These are phyloP conservation scores for Ophiostoma piceae DNA, from an alignment of 2,329 filamentous ascomycete species.

Conservation along the genomic window DNA sequence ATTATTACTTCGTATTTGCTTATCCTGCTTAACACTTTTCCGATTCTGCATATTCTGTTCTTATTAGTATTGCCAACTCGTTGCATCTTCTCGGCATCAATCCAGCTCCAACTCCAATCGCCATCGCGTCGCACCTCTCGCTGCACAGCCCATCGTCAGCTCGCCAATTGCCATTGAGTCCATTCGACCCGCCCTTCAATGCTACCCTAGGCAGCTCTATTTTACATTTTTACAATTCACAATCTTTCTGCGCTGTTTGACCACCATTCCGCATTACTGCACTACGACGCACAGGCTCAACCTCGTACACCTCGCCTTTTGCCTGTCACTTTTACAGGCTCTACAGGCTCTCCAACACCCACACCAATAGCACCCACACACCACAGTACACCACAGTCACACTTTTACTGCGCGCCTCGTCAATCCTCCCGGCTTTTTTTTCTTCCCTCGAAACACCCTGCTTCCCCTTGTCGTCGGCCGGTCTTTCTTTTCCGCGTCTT, in stretches of 20 bases:
- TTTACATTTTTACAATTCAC: background rate
- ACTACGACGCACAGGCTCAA: background rate
- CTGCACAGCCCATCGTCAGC: constrained; percentile 7
- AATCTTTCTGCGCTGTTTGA: constrained; percentile 4
- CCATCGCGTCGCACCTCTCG: constrained; percentile 14
- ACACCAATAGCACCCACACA: background rate
- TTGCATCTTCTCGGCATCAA: background rate
- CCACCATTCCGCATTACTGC: background rate
- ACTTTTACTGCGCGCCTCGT: constrained; percentile 9
- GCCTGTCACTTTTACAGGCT: background rate
- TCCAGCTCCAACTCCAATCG: background rate
- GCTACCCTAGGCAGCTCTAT: constrained; percentile 18
- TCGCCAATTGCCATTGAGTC: constrained; percentile 16
- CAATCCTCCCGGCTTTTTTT: constrained; percentile 10
- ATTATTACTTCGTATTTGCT: background rate
- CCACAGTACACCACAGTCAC: background rate
- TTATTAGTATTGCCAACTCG: background rate
- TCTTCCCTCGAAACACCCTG: constrained; percentile 16
- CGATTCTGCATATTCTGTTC: background rate
- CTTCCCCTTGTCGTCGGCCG: constrained; percentile 9
- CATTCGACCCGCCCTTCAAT: constrained; percentile 19
- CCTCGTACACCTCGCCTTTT: background rate
- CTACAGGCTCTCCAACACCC: background rate
- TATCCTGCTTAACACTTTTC: background rate
- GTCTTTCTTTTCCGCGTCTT: constrained; percentile 12